Conservation (phyloP, 805 yeast genomes). For the Yarrowia sp. region DNA sequence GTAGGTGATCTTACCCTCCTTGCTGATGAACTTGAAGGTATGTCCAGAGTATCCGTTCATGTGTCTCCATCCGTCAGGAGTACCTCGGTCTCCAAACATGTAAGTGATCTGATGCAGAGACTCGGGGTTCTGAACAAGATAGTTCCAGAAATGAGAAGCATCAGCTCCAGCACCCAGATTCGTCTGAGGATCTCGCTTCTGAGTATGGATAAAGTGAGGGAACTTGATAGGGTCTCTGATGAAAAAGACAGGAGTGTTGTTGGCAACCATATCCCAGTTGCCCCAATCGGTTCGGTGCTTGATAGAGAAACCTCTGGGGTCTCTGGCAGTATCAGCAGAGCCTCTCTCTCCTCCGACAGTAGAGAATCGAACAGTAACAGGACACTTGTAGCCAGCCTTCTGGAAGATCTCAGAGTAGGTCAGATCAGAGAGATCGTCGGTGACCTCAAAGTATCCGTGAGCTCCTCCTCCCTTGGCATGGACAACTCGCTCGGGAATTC, state of each 20-base stretch:
- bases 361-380: conserved; percentile 68
- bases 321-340: conserved; percentile 79
- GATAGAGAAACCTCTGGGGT: conserved; percentile 81
- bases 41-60: conserved; percentile 88
- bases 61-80: conserved; percentile 69
- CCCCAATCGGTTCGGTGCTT: conserved; percentile 84
- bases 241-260: conserved; percentile 84
- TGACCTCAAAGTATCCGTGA: conserved; percentile 79
- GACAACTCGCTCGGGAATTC: conserved; percentile 90
- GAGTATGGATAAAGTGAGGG: conserved; percentile 86
- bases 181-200: conserved; percentile 78
- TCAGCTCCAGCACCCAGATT: conserved; percentile 57
- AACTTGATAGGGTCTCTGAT: conserved; percentile 82
- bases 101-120: conserved; percentile 70
- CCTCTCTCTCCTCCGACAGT: conserved; percentile 87
- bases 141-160: conserved; percentile 83
- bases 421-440: conserved; percentile 76
- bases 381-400: conserved; percentile 70
- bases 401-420: conserved; percentile 66
- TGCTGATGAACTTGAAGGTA: conserved; percentile 68
- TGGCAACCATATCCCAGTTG: conserved; percentile 78
- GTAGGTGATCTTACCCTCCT: conserved; percentile 71
- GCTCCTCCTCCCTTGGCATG: conserved; percentile 96
- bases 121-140: conserved; percentile 69
- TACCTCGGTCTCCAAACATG: conserved; percentile 78